Evolutionary conservation across 1,139 yeast species (phyloP).

Genomic region (Blastobotrys buckinghamii): DNA sequence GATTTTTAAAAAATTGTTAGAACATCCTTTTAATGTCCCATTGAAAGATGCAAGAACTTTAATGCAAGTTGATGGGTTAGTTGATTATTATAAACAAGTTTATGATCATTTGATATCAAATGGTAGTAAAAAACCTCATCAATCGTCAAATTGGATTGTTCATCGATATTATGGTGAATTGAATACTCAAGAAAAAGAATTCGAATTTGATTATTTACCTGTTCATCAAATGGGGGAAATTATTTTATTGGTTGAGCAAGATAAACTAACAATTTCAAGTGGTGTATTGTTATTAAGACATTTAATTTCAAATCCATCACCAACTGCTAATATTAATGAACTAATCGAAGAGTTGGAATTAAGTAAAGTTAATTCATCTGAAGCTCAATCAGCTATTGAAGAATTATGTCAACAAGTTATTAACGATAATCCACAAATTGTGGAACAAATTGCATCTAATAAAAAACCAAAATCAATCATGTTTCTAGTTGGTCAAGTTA

Average conservation of each 20-base stretch:
- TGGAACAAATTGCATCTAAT: conserved; percentile 50
- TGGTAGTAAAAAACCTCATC: conserved; percentile 19
- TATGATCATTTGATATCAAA: conserved; percentile 27
- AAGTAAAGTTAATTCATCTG: conserved; percentile 28
- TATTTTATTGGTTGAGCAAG: conserved; percentile 37
- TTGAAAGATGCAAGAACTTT: conserved; percentile 68
- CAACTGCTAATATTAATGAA: conserved; percentile 34
- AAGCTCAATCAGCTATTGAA: conserved; percentile 42
- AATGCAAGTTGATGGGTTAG: conserved; percentile 42
- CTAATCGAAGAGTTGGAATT: conserved; percentile 56
- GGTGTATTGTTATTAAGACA: conserved; percentile 61
- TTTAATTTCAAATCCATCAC: conserved; percentile 42
- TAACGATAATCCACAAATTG: conserved; percentile 48
- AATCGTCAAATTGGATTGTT: conserved; percentile 67
- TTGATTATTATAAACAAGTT: conserved; percentile 49
- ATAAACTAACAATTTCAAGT: conserved; percentile 47
- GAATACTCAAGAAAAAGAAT: conserved; percentile 43
- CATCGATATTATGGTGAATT: conserved; percentile 75
- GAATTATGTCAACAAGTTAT: conserved; percentile 52
- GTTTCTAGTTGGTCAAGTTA: conserved; percentile 76
- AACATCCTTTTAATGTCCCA: conserved; percentile 51
- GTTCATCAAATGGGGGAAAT: conserved; percentile 42
- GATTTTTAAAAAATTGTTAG: conserved; percentile 44
- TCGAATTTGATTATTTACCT: conserved; percentile 27
- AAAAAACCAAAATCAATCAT: conserved; percentile 60